These are phyloP conservation scores for Balansia obtecta DNA, from an alignment of 2,329 filamentous ascomycete species.

Conservation along the genomic window DNA sequence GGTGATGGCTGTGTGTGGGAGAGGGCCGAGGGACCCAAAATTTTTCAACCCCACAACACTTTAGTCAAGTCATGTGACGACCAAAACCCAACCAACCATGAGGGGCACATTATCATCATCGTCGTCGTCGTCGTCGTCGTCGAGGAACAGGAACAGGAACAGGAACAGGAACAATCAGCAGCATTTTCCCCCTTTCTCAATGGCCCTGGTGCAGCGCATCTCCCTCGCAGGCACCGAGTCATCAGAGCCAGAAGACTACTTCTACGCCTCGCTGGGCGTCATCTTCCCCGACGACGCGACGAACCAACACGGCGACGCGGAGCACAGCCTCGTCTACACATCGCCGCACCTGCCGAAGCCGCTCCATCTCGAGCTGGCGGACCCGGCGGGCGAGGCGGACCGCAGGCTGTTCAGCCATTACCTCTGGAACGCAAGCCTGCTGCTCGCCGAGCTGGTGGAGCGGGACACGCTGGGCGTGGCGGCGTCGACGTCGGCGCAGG, in stretches of 20 bases:
- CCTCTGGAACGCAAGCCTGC: slow-evolving; percentile 81
- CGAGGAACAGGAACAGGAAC: too few relatives aligned
- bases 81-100: too few relatives aligned
- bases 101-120: too few relatives aligned
- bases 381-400: slow-evolving; percentile 39
- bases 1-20: not conserved
- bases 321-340: slow-evolving; percentile 45
- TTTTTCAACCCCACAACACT: too few relatives aligned
- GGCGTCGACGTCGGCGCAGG: too few relatives aligned
- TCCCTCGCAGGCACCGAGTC: slow-evolving; percentile 13
- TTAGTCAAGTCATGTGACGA: too few relatives aligned
- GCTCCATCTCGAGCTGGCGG: slow-evolving; percentile 31
- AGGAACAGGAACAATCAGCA: too few relatives aligned
- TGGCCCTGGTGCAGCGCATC: slow-evolving; percentile 19
- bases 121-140: too few relatives aligned
- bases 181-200: too few relatives aligned
- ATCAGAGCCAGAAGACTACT: slow-evolving; percentile 42
- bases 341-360: slow-evolving; percentile 36
- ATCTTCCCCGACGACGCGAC: slow-evolving; percentile 57
- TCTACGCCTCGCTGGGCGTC: slow-evolving; percentile 44
- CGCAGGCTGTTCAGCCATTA: slow-evolving; percentile 59
- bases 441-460: slow-evolving; percentile 69
- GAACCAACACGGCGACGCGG: slow-evolving; percentile 52
- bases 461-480: slow-evolving; percentile 17
- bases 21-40: not conserved